Evolutionary conservation across 441 rosid species (phyloP), one percentile per base, ranked within the genome.

Genomic region (Adansonia grandidieri): DNA sequence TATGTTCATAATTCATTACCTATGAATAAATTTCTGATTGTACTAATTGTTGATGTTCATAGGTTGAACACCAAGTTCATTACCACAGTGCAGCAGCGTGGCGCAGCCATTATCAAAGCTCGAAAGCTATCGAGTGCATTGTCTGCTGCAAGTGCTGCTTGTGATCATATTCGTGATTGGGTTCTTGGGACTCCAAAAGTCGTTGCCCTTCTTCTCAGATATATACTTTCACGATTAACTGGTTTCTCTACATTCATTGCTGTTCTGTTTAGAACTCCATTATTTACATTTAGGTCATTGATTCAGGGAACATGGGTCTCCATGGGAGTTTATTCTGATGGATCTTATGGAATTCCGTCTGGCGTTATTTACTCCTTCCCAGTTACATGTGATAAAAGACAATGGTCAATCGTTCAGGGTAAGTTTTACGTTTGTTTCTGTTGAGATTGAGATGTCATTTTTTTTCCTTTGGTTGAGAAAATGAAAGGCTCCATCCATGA

Each of bases 261-360:
- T 63, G 45, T 37, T 32, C 19, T 15, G 6, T 63, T 14, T 44
- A 13, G 8, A 13, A 6, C 68, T 63, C 45, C 8, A 20, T 60
- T 58, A 8, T 19, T 19, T 60, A 44, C n/a, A 15, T 37, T 54
- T 10, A 32, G 32, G 50, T 9, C 2, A 9, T 54, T 28, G n/a
- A 22, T 20, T 57, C 63, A 91, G 94, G 98, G 98, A 48, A 88
- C 84, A 20, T 92, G 96, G 97, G 92, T 89, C 24, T 95, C 98
- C 20, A 93, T 90, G 98, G 98, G 98, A 68, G 98, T 93, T 24
- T 90, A 80, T 56, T 95, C 96, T 22, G 98, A 95, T 83, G 98
- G 98, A 9, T 95, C 97, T 32, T 95, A 93, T 42, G 91, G 91
- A 20, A 84, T 92, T 54, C 88, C 79, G 37, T 77, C 92, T 9